A percentile compares a stretch with the other conserved stretches of the same genome.
Conservation (phyloP, 345 rosid species). For the Cardiospermum halicacabum region DNA sequence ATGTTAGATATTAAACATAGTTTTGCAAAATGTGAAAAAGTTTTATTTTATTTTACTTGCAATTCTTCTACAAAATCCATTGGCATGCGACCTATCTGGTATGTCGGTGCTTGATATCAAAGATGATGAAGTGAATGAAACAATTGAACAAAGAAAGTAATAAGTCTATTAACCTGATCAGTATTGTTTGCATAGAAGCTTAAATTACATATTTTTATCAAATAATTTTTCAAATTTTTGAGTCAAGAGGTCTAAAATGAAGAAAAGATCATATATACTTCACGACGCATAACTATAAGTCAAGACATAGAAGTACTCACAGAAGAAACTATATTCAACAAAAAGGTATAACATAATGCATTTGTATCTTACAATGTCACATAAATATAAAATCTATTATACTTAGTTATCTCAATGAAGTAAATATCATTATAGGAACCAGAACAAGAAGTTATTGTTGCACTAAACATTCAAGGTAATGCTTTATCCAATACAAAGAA, state of each 20-base stretch:
- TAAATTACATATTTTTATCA: neutral
- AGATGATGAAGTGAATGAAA: conserved; percentile 34
- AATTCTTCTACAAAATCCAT: conserved; percentile 50
- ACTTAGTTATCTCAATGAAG: neutral
- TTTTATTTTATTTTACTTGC: no score
- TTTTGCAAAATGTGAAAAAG: no score
- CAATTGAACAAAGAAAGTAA: conserved; percentile 36
- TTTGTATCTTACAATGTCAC: no score
- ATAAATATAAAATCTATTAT: no score
- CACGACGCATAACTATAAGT: conserved; percentile 30
- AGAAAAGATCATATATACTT: conserved; percentile 30
- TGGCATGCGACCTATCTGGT: conserved; percentile 52
- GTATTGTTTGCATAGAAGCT: neutral
- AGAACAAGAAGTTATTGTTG: no score
- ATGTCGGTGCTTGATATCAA: conserved; percentile 37
- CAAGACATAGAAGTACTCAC: conserved; percentile 13
- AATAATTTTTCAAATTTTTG: conserved; percentile 17
- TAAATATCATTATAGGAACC: conserved; percentile 26
- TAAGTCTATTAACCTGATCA: conserved; percentile 16
- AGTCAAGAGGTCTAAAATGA: conserved; percentile 32
- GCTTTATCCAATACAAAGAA: conserved; percentile 32
- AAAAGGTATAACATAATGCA: conserved; percentile 16
- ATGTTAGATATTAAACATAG: neutral
- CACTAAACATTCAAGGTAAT: no score
- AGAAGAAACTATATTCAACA: conserved; percentile 14